Base-by-base conservation (phyloP, 164 flowering plant species). In the Chloranthus sessilifolius region DNA sequence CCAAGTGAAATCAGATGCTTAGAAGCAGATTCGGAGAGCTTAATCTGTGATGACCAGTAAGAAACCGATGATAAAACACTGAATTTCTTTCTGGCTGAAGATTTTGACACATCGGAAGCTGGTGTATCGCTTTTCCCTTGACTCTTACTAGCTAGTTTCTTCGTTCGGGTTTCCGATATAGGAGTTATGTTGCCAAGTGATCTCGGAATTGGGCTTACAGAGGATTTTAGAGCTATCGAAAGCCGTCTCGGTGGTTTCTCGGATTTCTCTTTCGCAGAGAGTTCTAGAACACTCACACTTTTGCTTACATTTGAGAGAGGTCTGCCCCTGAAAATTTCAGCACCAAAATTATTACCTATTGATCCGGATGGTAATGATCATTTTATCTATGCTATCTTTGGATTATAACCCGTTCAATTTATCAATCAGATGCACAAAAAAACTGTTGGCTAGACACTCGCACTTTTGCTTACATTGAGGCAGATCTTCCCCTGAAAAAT, bases 1-100 rank as follows among this genome's bases (percentile, higher is more conserved):
- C 88, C 95, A 62, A 92, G 77, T 25, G 99, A 92, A 53, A 92
- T 50, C 2, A 79, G 65, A 63, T 88, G 99, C 65, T 84, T 88
- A 5, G 72, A 74, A 65, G 79, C 85, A 27, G 88, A 64, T 75
- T 88, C 99, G 23, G 99, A 78, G 11, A 75, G 80, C 73, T 82
- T 86, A 58, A 92, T 84, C 66, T 88, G 97, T 2, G 74, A 42
- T 4, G 86, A 44, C 99, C 99, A 92, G 50, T 92, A 92, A 19
- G 95, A 79, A 27, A 82, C 68, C 2, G 95, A 84, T 0, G 74
- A 63, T 16, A 92, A 59, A 45, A 60, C 54, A 42, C 47, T 71
- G 63, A 76, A 84, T 62, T 67, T 84, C 66, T 56, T 66, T 22
- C 80, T 60, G 28, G 2, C 66, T 1, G 71, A 57, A 12, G 83